Percentiles rank a stretch among this genome's conserved stretches.
phyloP scores from a whole-genome alignment of 164 flowering plant species.

The Euptelea pleiosperma region DNA sequence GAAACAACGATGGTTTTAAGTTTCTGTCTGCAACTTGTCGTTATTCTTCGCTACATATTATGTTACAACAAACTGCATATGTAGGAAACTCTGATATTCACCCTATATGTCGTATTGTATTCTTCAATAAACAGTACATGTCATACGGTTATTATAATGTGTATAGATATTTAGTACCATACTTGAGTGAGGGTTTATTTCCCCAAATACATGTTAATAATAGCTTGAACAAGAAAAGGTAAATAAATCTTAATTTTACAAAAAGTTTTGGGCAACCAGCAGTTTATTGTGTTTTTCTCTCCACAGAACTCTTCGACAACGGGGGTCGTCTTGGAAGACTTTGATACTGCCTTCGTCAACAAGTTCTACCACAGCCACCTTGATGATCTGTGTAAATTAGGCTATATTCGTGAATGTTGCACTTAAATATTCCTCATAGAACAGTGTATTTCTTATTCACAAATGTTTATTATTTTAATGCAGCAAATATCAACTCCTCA shows the following conservation, averaged over 20 bases:
- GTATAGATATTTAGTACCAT: too few relatives aligned
- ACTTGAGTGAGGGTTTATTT: not conserved
- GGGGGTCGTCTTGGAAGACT: constrained; percentile 84
- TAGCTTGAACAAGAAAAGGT: not conserved
- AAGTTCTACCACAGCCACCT: constrained; percentile 84
- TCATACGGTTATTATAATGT: too few relatives aligned
- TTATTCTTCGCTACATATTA: too few relatives aligned
- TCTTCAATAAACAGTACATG: too few relatives aligned
- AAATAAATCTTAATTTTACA: not conserved
- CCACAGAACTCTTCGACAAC: constrained; percentile 45
- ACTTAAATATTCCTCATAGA: not conserved
- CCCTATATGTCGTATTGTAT: too few relatives aligned
- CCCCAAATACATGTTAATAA: not conserved
- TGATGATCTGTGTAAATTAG: constrained; percentile 65
- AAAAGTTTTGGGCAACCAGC: not conserved
- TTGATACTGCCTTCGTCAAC: constrained; percentile 68
- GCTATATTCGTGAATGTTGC: constrained; percentile 4
- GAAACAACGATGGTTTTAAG: too few relatives aligned
- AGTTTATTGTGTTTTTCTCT: constrained; percentile 2
- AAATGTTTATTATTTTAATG: constrained; percentile 20
- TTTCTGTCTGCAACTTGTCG: too few relatives aligned
- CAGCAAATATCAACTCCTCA: constrained; percentile 83
- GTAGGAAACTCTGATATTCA: too few relatives aligned
- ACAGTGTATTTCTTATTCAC: not conserved
- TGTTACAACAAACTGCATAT: too few relatives aligned